Base-by-base conservation (phyloP, 1,284 basidiomycete species). In the Ceratobasidium sp. region DNA sequence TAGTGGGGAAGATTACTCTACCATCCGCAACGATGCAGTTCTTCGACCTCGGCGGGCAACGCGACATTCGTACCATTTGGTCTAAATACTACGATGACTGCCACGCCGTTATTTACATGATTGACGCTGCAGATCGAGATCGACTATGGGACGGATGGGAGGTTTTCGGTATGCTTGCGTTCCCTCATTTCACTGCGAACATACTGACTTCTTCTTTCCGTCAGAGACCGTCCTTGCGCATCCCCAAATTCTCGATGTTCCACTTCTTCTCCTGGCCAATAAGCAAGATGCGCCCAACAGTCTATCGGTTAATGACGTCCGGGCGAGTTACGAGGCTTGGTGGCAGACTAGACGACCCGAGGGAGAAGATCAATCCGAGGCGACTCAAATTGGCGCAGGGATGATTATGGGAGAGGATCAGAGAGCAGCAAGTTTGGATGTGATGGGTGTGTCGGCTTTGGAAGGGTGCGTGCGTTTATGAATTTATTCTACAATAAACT, bases 11-110 rank as follows among this genome's bases (percentile, higher is more conserved):
- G 83, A 96, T 97, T 77, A 92, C 91, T 0, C 87, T 98, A 5
- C 94, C 96, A 0, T 97, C 95, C 0, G 95, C 95, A 0, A 93
- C 96, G 28, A 88, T 98, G 45, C 94, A 95, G 82, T 97, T 98
- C 87, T 97, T 95, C 90, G 96, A 98, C 81, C 87, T 98, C 3
- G 96, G 96, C 8, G 96, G 96, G 0, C 96, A 98, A 82, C 87
- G 92, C 0, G 95, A 96, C 35, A 96, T 98, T 64, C 89, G 96
- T 26, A 92, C 90, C 35, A 96, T 98, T 78, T 98, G 96, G 96
- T 90, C 92, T 71, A 90, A 90, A 80, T 98, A 98, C 84, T 98
- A 97, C 82, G 93, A 95, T 77, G 94, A 97, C 82, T 97, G 95
- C 80, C 96, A 98, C 82, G 95, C 95, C 10, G 94, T 98, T 58